phyloP scores from a whole-genome alignment of 73 alveolate species.

The Paramecium sonneborni region DNA sequence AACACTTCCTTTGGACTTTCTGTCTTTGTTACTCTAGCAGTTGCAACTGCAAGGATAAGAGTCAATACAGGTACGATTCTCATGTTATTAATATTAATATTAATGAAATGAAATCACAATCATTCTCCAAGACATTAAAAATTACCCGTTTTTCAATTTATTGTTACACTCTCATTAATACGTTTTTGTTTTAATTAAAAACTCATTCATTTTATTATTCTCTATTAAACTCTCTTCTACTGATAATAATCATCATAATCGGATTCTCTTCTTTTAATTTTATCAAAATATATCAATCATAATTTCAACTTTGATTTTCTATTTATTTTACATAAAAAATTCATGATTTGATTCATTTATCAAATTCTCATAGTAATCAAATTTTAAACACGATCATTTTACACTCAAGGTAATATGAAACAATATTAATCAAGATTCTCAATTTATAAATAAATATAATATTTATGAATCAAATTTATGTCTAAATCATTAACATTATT shows the following conservation, averaged over 20 bases:
- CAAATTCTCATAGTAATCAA: no score
- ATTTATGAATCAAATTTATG: no score
- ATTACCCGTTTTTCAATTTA: conserved; percentile 14
- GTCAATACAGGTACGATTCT: conserved; percentile 39
- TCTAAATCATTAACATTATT: no score
- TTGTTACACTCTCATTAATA: not conserved
- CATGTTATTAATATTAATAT: not conserved
- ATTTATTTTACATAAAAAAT: no score
- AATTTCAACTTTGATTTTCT: no score
- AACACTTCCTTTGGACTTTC: conserved; percentile 33
- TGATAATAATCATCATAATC: not conserved
- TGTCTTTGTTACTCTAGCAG: conserved; percentile 35
- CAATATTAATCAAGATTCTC: no score
- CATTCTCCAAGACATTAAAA: conserved; percentile 23
- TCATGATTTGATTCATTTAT: not conserved
- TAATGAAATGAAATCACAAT: not conserved
- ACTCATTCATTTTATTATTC: conserved; percentile 10
- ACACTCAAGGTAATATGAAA: no score
- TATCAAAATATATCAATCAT: no score
- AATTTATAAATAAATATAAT: no score
- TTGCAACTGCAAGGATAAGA: conserved; percentile 44
- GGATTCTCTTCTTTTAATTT: not conserved
- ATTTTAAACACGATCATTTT: no score
- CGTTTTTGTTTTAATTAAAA: conserved; percentile 19
- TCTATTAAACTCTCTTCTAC: not conserved